These are phyloP conservation scores for Xanthoconium separans DNA, from an alignment of 1,284 basidiomycete species.

Conservation along the genomic window DNA sequence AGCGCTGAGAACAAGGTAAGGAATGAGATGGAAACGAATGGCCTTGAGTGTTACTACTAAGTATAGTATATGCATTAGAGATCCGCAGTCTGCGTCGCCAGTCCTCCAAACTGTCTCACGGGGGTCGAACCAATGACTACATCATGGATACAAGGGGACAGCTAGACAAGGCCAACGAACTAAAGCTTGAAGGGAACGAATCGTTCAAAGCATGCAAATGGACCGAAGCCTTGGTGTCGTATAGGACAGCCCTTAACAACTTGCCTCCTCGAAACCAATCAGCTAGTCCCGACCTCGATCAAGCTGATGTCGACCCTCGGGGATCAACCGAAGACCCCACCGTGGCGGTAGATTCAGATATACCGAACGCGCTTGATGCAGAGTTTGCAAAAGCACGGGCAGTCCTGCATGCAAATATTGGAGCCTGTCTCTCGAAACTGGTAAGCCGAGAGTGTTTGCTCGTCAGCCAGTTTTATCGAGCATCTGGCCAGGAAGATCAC, in stretches of 20 bases:
- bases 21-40: too few relatives aligned
- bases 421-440: conserved; percentile 74
- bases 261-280: conserved; percentile 48
- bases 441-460: conserved; percentile 41
- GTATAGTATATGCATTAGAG: too few relatives aligned
- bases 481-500: conserved; percentile 58
- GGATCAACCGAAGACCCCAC: conserved; percentile 12
- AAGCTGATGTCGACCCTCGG: conserved; percentile 11
- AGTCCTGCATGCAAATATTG: conserved; percentile 76
- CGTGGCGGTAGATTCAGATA: conserved; percentile 1
- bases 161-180: conserved; percentile 51
- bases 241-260: conserved; percentile 56
- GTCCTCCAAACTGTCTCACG: background rate
- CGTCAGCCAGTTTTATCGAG: conserved; percentile 3
- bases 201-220: conserved; percentile 53
- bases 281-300: conserved; percentile 12
- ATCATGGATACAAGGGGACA: conserved; percentile 35
- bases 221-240: conserved; percentile 64
- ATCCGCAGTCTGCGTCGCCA: too few relatives aligned
- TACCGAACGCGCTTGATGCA: conserved; percentile 33
- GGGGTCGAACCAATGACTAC: background rate
- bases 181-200: conserved; percentile 61
- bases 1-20: conserved; percentile 39
- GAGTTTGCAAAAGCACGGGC: conserved; percentile 60
- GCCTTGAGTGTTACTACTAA: too few relatives aligned